Percentiles rank a stretch among this genome's conserved stretches.
Evolutionary conservation across 179 eudicot species (phyloP).

Genomic region (Spergularia azorica): DNA sequence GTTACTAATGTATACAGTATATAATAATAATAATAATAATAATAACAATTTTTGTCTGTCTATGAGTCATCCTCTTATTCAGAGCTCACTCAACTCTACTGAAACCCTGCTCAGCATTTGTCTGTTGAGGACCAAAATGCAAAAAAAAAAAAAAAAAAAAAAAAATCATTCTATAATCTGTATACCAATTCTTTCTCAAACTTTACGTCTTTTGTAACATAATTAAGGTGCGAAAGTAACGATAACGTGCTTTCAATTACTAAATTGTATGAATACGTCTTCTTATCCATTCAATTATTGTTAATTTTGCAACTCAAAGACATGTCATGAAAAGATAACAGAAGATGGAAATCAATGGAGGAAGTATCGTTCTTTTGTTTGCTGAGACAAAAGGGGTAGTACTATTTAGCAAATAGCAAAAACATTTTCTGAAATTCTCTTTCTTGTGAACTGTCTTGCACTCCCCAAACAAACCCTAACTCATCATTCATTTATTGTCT

Average conservation of each 20-base stretch:
- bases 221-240: no score
- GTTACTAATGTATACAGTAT: not conserved
- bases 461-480: slow-evolving; percentile 16
- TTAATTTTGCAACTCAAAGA: no score
- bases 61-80: slow-evolving; percentile 17
- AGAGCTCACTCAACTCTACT: slow-evolving; percentile 8
- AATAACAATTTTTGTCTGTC: no score
- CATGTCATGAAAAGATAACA: not conserved
- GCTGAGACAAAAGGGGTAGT: slow-evolving; percentile 22
- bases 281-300: no score
- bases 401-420: no score
- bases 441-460: slow-evolving; percentile 32
- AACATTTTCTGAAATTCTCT: slow-evolving; percentile 24
- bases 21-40: no score
- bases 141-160: not conserved
- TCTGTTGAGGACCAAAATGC: not conserved
- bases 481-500: slow-evolving; percentile 21
- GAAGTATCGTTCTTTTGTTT: slow-evolving; percentile 11
- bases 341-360: not conserved
- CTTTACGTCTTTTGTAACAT: not conserved
- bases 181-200: no score
- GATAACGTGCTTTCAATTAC: no score
- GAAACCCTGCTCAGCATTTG: slow-evolving; percentile 7
- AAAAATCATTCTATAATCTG: no score
- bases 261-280: no score